phyloP scores from a whole-genome alignment of 73 alveolate genomes.

The Effrenium voratum region DNA sequence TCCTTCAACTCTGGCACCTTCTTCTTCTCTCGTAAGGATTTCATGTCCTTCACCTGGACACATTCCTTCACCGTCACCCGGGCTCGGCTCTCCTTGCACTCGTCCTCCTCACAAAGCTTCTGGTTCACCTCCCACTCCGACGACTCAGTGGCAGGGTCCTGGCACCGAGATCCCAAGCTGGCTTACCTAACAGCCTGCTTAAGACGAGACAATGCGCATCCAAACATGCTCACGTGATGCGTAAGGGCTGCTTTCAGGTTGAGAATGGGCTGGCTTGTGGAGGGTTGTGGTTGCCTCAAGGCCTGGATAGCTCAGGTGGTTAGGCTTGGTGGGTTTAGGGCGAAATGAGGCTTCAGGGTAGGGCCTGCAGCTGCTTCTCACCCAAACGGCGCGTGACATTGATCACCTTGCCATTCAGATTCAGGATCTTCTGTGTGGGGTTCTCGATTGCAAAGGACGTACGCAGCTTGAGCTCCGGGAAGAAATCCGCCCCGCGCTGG shows the following conservation, averaged over 20 bases:
- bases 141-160: slow-evolving; percentile 67
- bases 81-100: slow-evolving; percentile 54
- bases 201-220: no score
- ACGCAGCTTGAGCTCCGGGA: no score
- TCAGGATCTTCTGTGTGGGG: slow-evolving; percentile 1
- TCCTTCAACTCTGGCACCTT: not conserved
- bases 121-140: slow-evolving; percentile 70
- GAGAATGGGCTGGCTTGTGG: no score
- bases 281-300: no score
- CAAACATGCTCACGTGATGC: no score
- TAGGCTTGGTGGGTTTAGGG: no score
- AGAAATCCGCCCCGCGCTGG: no score
- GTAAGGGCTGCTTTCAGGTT: no score
- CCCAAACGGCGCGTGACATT: slow-evolving; percentile 71
- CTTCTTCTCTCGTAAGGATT: not conserved
- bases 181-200: not conserved
- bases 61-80: slow-evolving; percentile 65
- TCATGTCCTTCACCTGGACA: not conserved
- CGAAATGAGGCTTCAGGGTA: no score
- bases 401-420: slow-evolving; percentile 15
- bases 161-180: not conserved
- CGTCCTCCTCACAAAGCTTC: slow-evolving; percentile 59
- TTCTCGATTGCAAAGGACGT: no score
- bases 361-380: slow-evolving; percentile 31
- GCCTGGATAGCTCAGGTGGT: no score